phyloP scores from a whole-genome alignment of 768 basidiomycete genomes.

The Tephrocybe sp. region DNA sequence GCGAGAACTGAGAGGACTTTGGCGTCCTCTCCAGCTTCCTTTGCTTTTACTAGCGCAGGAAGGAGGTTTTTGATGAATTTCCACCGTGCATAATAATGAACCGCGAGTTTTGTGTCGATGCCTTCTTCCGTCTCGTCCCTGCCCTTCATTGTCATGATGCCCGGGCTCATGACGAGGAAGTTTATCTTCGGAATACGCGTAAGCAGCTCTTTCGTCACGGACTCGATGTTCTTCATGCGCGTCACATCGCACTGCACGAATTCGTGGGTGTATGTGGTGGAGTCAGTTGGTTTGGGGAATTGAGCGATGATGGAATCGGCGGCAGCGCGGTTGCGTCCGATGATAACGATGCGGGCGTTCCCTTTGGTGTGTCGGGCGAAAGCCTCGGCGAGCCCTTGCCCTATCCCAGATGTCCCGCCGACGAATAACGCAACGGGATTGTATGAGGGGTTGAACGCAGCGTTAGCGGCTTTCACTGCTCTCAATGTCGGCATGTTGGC shows the following conservation, averaged over 20 bases:
- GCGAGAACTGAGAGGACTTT: constrained; percentile 49
- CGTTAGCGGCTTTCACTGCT: constrained; percentile 26
- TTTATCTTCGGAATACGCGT: constrained; percentile 44
- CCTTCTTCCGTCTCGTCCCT: constrained; percentile 33
- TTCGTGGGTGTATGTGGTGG: constrained; percentile 28
- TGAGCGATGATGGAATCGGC: constrained; percentile 40
- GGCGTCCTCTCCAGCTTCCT: constrained; percentile 48
- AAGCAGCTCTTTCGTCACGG: constrained; percentile 30
- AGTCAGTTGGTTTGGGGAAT: constrained; percentile 31
- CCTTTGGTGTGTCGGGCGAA: constrained; percentile 45
- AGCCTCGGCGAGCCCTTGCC: constrained; percentile 41
- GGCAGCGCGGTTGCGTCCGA: constrained; percentile 48
- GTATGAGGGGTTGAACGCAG: constrained; percentile 18
- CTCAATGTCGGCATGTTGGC: constrained; percentile 22
- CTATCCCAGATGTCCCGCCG: constrained; percentile 44
- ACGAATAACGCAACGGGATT: constrained; percentile 36
- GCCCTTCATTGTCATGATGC: constrained; percentile 39
- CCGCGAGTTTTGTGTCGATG: constrained; percentile 32
- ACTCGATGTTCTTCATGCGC: constrained; percentile 43
- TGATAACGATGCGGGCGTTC: constrained; percentile 45
- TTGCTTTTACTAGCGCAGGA: constrained; percentile 43
- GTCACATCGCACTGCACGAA: constrained; percentile 48
- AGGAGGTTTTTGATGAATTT: constrained; percentile 46
- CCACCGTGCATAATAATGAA: constrained; percentile 54
- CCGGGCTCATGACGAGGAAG: constrained; percentile 47